A percentile compares a stretch with the other conserved stretches of the same genome.
Evolutionary conservation across 768 basidiomycete genomes (phyloP).

Genomic region (Phylloporus sp.): DNA sequence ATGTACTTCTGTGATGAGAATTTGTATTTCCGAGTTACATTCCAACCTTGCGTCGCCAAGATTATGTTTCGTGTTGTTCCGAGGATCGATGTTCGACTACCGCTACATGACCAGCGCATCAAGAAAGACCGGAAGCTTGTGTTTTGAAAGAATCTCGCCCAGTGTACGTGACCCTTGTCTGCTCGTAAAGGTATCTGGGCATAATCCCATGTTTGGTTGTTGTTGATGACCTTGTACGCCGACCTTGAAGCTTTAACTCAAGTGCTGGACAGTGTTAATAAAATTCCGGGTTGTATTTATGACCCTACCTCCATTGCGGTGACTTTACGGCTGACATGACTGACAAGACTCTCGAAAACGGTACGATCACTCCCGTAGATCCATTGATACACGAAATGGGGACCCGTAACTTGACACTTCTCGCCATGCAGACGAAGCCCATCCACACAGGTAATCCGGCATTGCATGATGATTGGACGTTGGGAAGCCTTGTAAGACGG

Average conservation of each 20-base stretch:
- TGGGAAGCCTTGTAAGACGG: not conserved
- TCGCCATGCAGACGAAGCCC: constrained; percentile 11
- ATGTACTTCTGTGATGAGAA: no score
- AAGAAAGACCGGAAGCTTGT: no score
- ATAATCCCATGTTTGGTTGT: no score
- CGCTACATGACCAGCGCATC: no score
- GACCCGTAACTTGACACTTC: constrained; percentile 4
- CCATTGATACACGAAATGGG: constrained; percentile 52
- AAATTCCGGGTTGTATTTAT: not conserved
- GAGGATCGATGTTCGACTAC: no score
- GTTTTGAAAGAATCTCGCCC: no score
- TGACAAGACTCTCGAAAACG: constrained; percentile 64
- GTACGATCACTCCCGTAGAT: constrained; percentile 51
- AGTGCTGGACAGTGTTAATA: not conserved
- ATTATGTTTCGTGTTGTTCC: no score
- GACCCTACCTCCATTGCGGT: not conserved
- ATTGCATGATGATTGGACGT: constrained; percentile 15
- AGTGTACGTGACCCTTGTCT: no score
- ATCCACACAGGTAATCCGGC: constrained; percentile 24
- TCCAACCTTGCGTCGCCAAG: no score
- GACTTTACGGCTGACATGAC: constrained; percentile 58
- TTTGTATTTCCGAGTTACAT: no score
- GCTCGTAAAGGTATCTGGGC: no score
- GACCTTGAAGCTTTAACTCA: not conserved
- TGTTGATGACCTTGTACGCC: not conserved